Evolutionary conservation across 1,284 basidiomycete genomes (phyloP).

Genomic region (Mycena citricolor): DNA sequence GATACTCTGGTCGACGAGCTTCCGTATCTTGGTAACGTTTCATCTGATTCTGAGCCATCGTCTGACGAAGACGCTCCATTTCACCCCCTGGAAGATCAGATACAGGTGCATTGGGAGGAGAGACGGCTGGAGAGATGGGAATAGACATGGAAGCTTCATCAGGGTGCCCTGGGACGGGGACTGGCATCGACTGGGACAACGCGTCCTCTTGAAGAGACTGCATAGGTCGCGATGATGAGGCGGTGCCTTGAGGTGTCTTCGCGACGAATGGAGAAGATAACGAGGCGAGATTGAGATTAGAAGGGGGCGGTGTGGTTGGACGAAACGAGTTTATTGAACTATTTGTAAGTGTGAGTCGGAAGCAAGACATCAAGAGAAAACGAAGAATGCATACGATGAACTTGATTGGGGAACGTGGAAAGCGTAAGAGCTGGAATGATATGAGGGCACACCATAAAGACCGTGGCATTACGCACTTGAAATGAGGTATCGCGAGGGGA

Average conservation of each 20-base stretch:
- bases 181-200: no score
- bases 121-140: constrained; percentile 17
- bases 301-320: constrained; percentile 19
- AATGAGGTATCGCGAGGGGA: constrained; percentile 31
- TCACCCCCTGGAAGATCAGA: constrained; percentile 45
- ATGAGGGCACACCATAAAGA: no score
- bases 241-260: constrained; percentile 33
- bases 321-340: constrained; percentile 17
- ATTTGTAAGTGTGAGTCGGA: constrained; percentile 2
- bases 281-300: constrained; percentile 24
- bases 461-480: constrained; percentile 32
- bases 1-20: constrained; percentile 64
- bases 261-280: constrained; percentile 48
- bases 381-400: constrained; percentile 27
- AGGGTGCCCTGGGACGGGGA: no score
- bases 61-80: constrained; percentile 56
- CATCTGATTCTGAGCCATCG: constrained; percentile 48
- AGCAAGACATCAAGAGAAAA: constrained; percentile 1
- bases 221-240: no score
- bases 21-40: constrained; percentile 53
- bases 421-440: constrained; percentile 18
- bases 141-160: constrained; percentile 27
- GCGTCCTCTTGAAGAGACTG: no score
- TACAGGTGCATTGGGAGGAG: constrained; percentile 16
- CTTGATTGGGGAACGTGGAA: constrained; percentile 28